These are phyloP conservation scores for Candida railenensis DNA, from an alignment of 805 yeast species.

Conservation along the genomic window DNA sequence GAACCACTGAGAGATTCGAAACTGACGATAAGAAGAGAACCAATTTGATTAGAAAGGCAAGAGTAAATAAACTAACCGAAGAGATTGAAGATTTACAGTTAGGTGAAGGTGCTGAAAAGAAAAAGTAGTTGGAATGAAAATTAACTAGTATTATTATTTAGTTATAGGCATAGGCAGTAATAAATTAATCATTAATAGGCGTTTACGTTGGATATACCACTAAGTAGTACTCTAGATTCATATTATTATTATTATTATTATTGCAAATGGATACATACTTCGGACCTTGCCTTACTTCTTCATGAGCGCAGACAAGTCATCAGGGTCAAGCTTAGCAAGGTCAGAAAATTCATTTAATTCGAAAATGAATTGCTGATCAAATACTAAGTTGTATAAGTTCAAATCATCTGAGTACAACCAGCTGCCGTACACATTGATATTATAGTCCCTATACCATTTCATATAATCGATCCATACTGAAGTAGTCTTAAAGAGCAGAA, in stretches of 20 bases:
- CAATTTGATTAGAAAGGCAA: slow-evolving; percentile 35
- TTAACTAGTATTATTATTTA: no score
- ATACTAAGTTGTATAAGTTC: slow-evolving; percentile 8
- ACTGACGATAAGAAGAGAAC: slow-evolving; percentile 34
- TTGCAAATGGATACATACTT: no score
- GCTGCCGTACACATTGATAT: background rate
- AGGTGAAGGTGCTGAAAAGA: background rate
- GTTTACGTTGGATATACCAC: no score
- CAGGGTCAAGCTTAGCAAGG: slow-evolving; percentile 5
- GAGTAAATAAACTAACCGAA: slow-evolving; percentile 32
- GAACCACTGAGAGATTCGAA: slow-evolving; percentile 15
- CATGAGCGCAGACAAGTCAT: background rate
- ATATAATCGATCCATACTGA: slow-evolving; percentile 30
- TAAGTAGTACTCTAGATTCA: no score
- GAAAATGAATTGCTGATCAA: slow-evolving; percentile 3
- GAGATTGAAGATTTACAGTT: slow-evolving; percentile 29
- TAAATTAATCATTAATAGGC: no score
- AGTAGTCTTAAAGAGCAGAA: slow-evolving; percentile 17
- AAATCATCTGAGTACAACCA: slow-evolving; percentile 7
- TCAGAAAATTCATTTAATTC: slow-evolving; percentile 5
- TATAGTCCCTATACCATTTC: slow-evolving; percentile 13
- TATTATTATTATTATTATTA: no score
- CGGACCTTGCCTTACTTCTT: no score
- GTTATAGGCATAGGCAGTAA: background rate
- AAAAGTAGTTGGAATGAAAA: background rate